These are phyloP conservation scores for Saraca asoca DNA, from an alignment of 331 rosid species.

Conservation along the genomic window DNA sequence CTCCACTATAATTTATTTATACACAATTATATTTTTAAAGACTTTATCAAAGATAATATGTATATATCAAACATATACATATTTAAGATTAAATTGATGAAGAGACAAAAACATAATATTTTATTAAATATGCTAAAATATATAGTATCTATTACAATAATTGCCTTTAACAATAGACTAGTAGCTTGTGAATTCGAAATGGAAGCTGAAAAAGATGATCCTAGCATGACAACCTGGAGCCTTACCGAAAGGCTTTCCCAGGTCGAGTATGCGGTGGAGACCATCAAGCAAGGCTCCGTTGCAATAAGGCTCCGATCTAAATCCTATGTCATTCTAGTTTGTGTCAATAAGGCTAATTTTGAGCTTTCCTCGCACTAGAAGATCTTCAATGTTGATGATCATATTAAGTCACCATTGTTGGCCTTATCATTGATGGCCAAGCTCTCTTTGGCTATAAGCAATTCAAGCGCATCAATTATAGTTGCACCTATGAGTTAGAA, in stretches of 20 bases:
- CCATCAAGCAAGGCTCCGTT: slow-evolving; percentile 72
- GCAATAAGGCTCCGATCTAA: slow-evolving; percentile 75
- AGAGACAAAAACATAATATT: too few species aligned
- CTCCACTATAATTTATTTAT: too few species aligned
- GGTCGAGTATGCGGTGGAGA: slow-evolving; percentile 78
- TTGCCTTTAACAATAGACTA: too few species aligned
- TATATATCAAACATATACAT: too few species aligned
- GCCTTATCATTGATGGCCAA: slow-evolving; percentile 70
- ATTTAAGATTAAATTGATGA: too few species aligned
- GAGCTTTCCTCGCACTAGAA: slow-evolving; percentile 72
- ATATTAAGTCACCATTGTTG: slow-evolving; percentile 70
- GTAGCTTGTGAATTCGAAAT: too few species aligned
- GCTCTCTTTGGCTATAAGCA: slow-evolving; percentile 72
- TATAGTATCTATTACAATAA: too few species aligned
- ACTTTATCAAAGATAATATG: too few species aligned
- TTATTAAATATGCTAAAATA: too few species aligned
- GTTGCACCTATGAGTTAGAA: slow-evolving; percentile 62
- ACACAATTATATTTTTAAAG: too few species aligned
- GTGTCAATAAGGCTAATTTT: slow-evolving; percentile 64
- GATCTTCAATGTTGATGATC: slow-evolving; percentile 71
- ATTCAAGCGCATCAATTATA: slow-evolving; percentile 61
- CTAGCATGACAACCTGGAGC: slow-evolving; percentile 72
- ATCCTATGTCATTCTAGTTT: slow-evolving; percentile 57
- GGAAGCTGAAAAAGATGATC: too few species aligned
- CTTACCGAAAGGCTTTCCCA: slow-evolving; percentile 69